These are phyloP conservation scores for Citrus cavaleriei DNA, from an alignment of 345 rosid genomes.

Conservation along the genomic window DNA sequence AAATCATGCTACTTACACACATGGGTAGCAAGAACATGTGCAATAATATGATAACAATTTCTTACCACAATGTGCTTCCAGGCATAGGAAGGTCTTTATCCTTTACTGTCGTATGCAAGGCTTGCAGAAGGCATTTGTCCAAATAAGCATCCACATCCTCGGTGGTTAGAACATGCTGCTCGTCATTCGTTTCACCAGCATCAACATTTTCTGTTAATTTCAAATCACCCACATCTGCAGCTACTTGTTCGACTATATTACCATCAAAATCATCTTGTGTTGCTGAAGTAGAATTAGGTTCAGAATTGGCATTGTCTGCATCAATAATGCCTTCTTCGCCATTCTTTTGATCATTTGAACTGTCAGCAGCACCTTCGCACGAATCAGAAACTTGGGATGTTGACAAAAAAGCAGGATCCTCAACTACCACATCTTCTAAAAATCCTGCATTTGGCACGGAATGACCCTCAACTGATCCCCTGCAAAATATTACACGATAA, in stretches of 20 bases:
- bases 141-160: conserved; percentile 76
- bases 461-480: conserved; percentile 78
- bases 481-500: conserved; percentile 34
- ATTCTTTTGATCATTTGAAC: conserved; percentile 28
- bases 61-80: conserved; percentile 92
- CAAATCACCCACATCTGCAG: conserved; percentile 38
- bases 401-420: conserved; percentile 56
- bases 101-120: conserved; percentile 76
- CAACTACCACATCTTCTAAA: conserved; percentile 70
- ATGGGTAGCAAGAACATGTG: neutral
- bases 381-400: conserved; percentile 39
- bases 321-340: conserved; percentile 32
- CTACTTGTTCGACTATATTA: conserved; percentile 28
- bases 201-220: conserved; percentile 35
- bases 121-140: conserved; percentile 92
- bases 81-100: conserved; percentile 95
- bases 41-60: conserved; percentile 2
- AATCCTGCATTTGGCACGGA: conserved; percentile 86
- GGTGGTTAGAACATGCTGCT: conserved; percentile 40
- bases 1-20: neutral
- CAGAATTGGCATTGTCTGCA: conserved; percentile 9
- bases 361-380: conserved; percentile 32
- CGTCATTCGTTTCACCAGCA: conserved; percentile 34
- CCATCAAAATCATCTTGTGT: conserved; percentile 28
- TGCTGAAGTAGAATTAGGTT: conserved; percentile 16